Percentiles rank a stretch among this genome's conserved stretches.
These are phyloP conservation scores for Penicillium fuscoglaucum DNA, from an alignment of 2,329 filamentous ascomycete species.

Conservation along the genomic window DNA sequence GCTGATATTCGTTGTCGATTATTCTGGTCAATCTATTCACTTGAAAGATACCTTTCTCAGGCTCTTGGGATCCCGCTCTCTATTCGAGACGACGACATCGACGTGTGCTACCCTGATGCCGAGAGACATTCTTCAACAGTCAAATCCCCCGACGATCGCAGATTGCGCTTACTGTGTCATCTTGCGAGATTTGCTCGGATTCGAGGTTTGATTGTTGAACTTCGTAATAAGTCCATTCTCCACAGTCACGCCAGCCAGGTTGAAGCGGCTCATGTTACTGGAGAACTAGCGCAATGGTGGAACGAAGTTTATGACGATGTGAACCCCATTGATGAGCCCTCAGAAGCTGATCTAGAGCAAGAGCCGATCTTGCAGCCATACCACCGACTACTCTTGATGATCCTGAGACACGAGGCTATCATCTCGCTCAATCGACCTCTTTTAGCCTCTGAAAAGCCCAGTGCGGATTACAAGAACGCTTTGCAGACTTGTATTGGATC, in stretches of 20 bases:
- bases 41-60: slow-evolving; percentile 58
- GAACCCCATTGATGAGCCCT: slow-evolving; percentile 38
- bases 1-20: slow-evolving; percentile 53
- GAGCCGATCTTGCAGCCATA: slow-evolving; percentile 28
- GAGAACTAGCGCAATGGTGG: slow-evolving; percentile 54
- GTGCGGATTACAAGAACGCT: slow-evolving; percentile 49
- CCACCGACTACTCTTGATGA: slow-evolving; percentile 46
- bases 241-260: slow-evolving; percentile 48
- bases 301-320: slow-evolving; percentile 55
- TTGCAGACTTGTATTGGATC: slow-evolving; percentile 55
- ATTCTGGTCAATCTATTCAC: slow-evolving; percentile 59
- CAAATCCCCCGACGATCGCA: slow-evolving; percentile 10
- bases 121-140: slow-evolving; percentile 44
- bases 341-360: slow-evolving; percentile 1
- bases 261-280: slow-evolving; percentile 49
- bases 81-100: slow-evolving; percentile 58
- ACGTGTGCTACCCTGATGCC: slow-evolving; percentile 56
- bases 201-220: slow-evolving; percentile 53
- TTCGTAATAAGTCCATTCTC: slow-evolving; percentile 55
- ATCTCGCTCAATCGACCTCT: slow-evolving; percentile 55
- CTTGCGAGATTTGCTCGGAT: slow-evolving; percentile 53
- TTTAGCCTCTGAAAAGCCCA: slow-evolving; percentile 48
- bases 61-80: slow-evolving; percentile 57
- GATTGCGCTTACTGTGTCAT: slow-evolving; percentile 42
- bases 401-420: slow-evolving; percentile 52